Evolutionary conservation across 2,329 filamentous ascomycete species (phyloP), one percentile per base, ranked within the genome.

Genomic region (Fusarium sp.): DNA sequence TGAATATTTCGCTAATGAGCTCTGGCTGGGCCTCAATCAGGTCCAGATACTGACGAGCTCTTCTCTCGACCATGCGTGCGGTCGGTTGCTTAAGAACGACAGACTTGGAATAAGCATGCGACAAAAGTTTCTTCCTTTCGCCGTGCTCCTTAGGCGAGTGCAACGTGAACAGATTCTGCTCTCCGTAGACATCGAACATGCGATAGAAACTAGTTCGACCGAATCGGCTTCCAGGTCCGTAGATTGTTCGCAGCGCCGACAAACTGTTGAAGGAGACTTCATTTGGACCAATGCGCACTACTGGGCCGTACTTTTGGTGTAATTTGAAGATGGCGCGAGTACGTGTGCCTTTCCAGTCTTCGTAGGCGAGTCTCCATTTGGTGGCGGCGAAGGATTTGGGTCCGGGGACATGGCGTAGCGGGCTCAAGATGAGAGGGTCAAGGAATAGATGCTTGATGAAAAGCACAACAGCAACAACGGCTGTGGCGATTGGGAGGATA

Each of bases 151-250:
- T 79, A 0, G 77, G 76, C 0, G 79, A 76, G 9, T 77, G 75
- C 62, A 88, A 87, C 0, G 84, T 85, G 70, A 88, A 88, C 4
- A 88, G 69, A 54, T 87, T 86, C 71, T 81, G 82, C 12, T 78
- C 77, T 1, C 84, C 84, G 49, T 86, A 86, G 0, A 81, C 83
- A 65, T 86, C 84, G 60, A 88, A 88, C 83, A 88, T 86, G 43
- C 82, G 80, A 57, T 88, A 88, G 68, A 87, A 88, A 2, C 52
- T 46, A 0, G 85, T 85, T 38, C 84, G 75, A 39, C 83, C 84
- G 57, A 84, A 88, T 1, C 80, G 80, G 44, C 80, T 84, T 3
- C 86, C 85, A 2, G 85, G 81, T 1, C 85, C 85, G 72, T 88
- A 88, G 23, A 88, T 87, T 1, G 81, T 81, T n/a, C 81, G 80